These are phyloP conservation scores for Thamnidium elegans DNA, from an alignment of 192 early-diverging fungal species.

Conservation along the genomic window DNA sequence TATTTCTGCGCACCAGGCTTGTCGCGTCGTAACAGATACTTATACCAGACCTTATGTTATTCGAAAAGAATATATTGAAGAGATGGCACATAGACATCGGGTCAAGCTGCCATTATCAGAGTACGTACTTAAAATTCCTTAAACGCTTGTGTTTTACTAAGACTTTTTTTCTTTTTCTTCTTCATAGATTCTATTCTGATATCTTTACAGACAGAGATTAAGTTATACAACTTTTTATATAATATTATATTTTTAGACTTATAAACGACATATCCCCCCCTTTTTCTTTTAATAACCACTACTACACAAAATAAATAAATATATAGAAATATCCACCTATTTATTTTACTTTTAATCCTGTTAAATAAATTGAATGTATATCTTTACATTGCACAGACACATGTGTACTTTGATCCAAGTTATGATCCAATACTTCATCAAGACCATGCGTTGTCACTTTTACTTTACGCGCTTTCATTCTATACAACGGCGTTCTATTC, in stretches of 20 bases:
- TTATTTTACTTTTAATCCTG: not conserved
- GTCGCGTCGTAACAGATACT: slow-evolving; percentile 48
- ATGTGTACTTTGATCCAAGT: not conserved
- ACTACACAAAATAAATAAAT: too few species aligned
- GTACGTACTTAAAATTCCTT: slow-evolving; percentile 27
- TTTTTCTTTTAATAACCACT: too few species aligned
- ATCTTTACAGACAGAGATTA: slow-evolving; percentile 18
- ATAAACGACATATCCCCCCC: not conserved
- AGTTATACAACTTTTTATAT: not conserved
- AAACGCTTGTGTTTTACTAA: not conserved
- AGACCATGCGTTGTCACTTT: too few species aligned
- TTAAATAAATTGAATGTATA: not conserved
- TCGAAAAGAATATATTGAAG: slow-evolving; percentile 49
- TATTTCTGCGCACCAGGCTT: slow-evolving; percentile 60
- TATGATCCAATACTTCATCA: too few species aligned
- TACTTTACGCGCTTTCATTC: not conserved
- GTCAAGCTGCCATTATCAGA: slow-evolving; percentile 37
- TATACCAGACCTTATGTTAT: slow-evolving; percentile 56
- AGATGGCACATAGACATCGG: slow-evolving; percentile 37
- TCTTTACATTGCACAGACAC: not conserved
- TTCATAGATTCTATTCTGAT: slow-evolving; percentile 18
- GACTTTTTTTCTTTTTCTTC: not conserved
- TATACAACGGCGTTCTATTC: not conserved
- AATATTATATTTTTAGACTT: not conserved
- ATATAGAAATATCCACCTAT: too few species aligned